Evolutionary conservation across 129 eudicot species (phyloP), one percentile per base, ranked within the genome.

Genomic region (Kitagawia praeruptora): DNA sequence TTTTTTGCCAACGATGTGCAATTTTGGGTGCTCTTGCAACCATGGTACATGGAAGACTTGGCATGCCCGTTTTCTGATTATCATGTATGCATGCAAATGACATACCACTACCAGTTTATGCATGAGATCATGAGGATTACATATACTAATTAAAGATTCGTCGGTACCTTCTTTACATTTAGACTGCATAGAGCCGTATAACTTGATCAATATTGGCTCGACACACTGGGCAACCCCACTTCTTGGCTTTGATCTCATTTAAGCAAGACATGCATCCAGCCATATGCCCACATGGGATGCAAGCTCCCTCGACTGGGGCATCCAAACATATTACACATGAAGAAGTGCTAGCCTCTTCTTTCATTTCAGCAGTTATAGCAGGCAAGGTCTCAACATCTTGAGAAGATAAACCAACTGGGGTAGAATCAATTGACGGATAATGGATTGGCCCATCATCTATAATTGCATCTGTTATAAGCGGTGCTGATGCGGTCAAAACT

Each of bases 261-360:
- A 94, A 84, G 87, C 98, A 94, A 1, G 92, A 81, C 97, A 94
- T 94, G 88, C 98, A 94, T 71, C 98, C 98, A 77, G 98, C 97
- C 98, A 94, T 88, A 84, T 94, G 98, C 15, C 98, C 98, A 85
- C 98, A 94, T 0, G 98, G 98, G 19, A 94, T 85, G 69, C 98
- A 94, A 72, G 97, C 98, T 84, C 96, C 98, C 85, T 94, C 97
- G 23, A 92, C 86, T 10, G 93, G 96, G 34, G 97, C 98, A 87
- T 94, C 98, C 81, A 94, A 85, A 80, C 98, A 94, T 87, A 94
- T 89, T 18, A 93, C 90, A 87, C 98, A 94, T n/a, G 89, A 86
- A 76, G 89, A 73, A 69, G 78, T 87, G 44, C 74, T 58, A 49
- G 58, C 77, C n/a, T 76, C 84, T 80, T 86, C 84, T 81, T 75